A percentile compares a stretch with the other conserved stretches of the same genome.
These are phyloP conservation scores for Alisma plantagoaquatica DNA, from an alignment of 106 monocot species.

Conservation along the genomic window DNA sequence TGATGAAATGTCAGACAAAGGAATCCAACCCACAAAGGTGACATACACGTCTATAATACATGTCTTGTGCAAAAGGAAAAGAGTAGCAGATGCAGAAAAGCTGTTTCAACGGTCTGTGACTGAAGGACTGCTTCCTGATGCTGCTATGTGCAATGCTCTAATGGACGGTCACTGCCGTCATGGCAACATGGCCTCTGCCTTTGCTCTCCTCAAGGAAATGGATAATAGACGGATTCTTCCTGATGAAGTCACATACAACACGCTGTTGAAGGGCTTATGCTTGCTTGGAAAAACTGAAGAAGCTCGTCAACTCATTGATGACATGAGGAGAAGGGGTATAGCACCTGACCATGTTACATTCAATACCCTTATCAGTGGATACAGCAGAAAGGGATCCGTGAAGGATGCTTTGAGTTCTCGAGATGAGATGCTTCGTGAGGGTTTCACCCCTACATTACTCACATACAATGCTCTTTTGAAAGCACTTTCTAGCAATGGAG, in stretches of 20 bases:
- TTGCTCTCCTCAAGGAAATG: slow-evolving; percentile 60
- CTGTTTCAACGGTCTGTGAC: slow-evolving; percentile 33
- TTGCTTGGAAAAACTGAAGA: slow-evolving; percentile 63
- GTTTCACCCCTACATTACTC: slow-evolving; percentile 67
- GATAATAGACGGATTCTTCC: slow-evolving; percentile 41
- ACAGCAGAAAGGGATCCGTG: slow-evolving; percentile 63
- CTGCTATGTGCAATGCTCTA: slow-evolving; percentile 78
- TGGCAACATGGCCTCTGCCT: slow-evolving; percentile 54
- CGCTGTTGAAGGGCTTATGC: slow-evolving; percentile 74
- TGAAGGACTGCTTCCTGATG: slow-evolving; percentile 40
- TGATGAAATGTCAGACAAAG: slow-evolving; percentile 44
- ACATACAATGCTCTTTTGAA: slow-evolving; percentile 82
- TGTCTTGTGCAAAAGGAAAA: slow-evolving; percentile 42
- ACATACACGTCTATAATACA: slow-evolving; percentile 77
- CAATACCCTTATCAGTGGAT: slow-evolving; percentile 85
- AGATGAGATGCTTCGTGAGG: slow-evolving; percentile 56
- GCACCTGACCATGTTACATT: slow-evolving; percentile 77
- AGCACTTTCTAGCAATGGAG: slow-evolving; percentile 57
- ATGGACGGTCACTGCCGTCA: slow-evolving; percentile 57
- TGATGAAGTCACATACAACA: slow-evolving; percentile 83
- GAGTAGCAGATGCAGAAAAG: slow-evolving; percentile 45
- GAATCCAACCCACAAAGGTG: slow-evolving; percentile 40
- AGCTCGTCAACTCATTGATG: slow-evolving; percentile 49
- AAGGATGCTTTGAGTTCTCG: slow-evolving; percentile 46
- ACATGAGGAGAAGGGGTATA: slow-evolving; percentile 60